These are phyloP conservation scores for Cyberlindnera amylophila DNA, from an alignment of 805 yeast genomes.

Conservation along the genomic window DNA sequence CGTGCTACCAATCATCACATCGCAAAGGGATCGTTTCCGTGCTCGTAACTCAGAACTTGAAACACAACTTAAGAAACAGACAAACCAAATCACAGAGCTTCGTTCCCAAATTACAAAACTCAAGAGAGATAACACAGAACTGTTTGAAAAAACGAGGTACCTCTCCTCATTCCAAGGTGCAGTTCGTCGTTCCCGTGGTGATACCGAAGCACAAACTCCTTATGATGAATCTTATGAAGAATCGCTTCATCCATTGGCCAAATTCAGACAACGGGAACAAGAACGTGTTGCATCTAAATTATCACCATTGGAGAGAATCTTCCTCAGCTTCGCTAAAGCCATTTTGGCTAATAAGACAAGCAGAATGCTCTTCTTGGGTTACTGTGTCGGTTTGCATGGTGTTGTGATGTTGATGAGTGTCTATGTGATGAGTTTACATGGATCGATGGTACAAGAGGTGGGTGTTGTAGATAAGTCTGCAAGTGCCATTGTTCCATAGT, in stretches of 20 bases:
- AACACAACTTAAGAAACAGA: slow-evolving; percentile 65
- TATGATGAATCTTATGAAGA: slow-evolving; percentile 69
- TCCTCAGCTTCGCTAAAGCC: slow-evolving; percentile 65
- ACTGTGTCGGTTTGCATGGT: slow-evolving; percentile 72
- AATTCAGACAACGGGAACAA: slow-evolving; percentile 72
- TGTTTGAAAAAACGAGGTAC: slow-evolving; percentile 75
- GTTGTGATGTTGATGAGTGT: slow-evolving; percentile 63
- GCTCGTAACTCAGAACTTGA: slow-evolving; percentile 80
- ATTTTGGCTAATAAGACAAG: slow-evolving; percentile 72
- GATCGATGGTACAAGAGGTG: slow-evolving; percentile 18
- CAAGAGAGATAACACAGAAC: slow-evolving; percentile 69
- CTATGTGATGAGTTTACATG: slow-evolving; percentile 45
- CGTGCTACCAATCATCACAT: slow-evolving; percentile 81
- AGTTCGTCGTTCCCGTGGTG: slow-evolving; percentile 19
- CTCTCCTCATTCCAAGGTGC: slow-evolving; percentile 45
- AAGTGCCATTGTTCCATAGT: neutral
- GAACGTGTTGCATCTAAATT: slow-evolving; percentile 69
- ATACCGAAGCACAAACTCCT: slow-evolving; percentile 42
- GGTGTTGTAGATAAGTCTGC: slow-evolving; percentile 5
- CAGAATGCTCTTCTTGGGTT: slow-evolving; percentile 66
- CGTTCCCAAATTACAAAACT: slow-evolving; percentile 60
- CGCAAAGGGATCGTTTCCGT: slow-evolving; percentile 92
- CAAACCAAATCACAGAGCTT: slow-evolving; percentile 50
- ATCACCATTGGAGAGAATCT: slow-evolving; percentile 76
- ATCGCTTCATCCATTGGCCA: slow-evolving; percentile 77